A percentile compares a stretch with the other conserved stretches of the same genome.
phyloP scores from a whole-genome alignment of 352 stramenopile species.

The Phytopythium delawarense region DNA sequence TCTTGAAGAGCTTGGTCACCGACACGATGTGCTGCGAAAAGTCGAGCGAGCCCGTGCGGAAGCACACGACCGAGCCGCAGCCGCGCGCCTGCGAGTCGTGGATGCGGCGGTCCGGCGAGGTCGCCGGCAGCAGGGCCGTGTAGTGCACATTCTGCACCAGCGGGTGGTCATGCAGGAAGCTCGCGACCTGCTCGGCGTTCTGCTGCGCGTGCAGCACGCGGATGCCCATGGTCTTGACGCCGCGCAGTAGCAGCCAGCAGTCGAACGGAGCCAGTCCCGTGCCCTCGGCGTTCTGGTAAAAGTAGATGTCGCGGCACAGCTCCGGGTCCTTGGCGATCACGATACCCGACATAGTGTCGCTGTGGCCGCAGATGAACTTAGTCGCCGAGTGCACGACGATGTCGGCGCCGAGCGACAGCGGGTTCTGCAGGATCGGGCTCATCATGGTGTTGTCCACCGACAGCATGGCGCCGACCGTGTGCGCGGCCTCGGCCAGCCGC shows the following conservation, averaged over 20 bases:
- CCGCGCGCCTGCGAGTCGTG: conserved; percentile 85
- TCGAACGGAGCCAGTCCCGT: conserved; percentile 89
- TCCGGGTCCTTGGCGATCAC: conserved; percentile 85
- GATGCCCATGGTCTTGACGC: conserved; percentile 88
- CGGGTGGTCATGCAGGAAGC: conserved; percentile 85
- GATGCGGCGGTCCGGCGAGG: conserved; percentile 65
- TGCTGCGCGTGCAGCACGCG: conserved; percentile 78
- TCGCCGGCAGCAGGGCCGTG: conserved; percentile 78
- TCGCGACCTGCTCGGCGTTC: conserved; percentile 89
- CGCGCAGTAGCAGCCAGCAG: conserved; percentile 87
- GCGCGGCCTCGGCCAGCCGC: conserved; percentile 71
- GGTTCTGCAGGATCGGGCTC: conserved; percentile 94
- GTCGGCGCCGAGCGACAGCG: conserved; percentile 92
- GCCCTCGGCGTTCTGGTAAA: conserved; percentile 89
- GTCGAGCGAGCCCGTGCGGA: conserved; percentile 81
- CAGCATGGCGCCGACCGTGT: conserved; percentile 75
- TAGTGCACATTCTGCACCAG: conserved; percentile 89
- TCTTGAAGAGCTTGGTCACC: conserved; percentile 93
- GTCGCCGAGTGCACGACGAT: conserved; percentile 96
- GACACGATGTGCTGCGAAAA: conserved; percentile 89
- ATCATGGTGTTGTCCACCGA: conserved; percentile 97
- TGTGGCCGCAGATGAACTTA: conserved; percentile 98
- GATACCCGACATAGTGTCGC: conserved; percentile 94
- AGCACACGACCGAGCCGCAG: conserved; percentile 88
- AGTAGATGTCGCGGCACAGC: conserved; percentile 81